Conservation (phyloP, 1,284 basidiomycete genomes). For the Ceratobasidium theobromae region DNA sequence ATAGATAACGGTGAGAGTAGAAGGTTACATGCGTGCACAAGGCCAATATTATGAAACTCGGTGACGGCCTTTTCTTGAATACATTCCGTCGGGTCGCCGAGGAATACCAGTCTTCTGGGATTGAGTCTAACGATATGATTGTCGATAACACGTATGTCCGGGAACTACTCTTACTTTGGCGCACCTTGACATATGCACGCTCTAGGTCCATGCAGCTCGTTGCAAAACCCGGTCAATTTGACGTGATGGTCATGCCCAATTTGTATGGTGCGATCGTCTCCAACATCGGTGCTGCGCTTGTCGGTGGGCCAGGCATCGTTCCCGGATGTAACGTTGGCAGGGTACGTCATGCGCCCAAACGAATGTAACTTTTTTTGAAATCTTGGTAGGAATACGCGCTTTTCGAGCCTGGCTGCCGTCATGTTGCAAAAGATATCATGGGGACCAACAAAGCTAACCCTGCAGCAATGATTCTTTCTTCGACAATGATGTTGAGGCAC, state of each 20-base stretch:
- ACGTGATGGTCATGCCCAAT: constrained; percentile 78
- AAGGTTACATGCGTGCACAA: constrained; percentile 99
- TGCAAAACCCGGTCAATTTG: constrained; percentile 91
- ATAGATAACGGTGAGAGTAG: constrained; percentile 47
- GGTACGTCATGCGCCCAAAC: constrained; percentile 49
- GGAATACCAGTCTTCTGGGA: constrained; percentile 91
- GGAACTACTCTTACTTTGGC: background rate
- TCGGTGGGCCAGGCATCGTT: constrained; percentile 96
- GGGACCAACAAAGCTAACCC: constrained; percentile 98
- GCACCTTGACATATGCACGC: constrained; percentile 19
- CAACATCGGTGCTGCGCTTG: constrained; percentile 97
- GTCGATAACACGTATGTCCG: constrained; percentile 89
- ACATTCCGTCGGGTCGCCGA: constrained; percentile 96
- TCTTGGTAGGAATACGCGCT: constrained; percentile 84
- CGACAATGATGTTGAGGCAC: constrained; percentile 99
- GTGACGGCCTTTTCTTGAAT: constrained; percentile 98
- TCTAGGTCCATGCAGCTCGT: constrained; percentile 96
- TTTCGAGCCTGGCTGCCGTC: constrained; percentile 98
- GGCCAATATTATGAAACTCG: constrained; percentile 99
- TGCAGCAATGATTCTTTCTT: constrained; percentile 94
- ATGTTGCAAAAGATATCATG: constrained; percentile 98
- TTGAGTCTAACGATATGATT: constrained; percentile 97
- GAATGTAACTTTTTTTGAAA: background rate
- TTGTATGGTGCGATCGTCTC: constrained; percentile 95
- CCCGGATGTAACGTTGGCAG: constrained; percentile 98